These are phyloP conservation scores for Jamesozyma gamospora DNA, from an alignment of 805 yeast genomes.

Conservation along the genomic window DNA sequence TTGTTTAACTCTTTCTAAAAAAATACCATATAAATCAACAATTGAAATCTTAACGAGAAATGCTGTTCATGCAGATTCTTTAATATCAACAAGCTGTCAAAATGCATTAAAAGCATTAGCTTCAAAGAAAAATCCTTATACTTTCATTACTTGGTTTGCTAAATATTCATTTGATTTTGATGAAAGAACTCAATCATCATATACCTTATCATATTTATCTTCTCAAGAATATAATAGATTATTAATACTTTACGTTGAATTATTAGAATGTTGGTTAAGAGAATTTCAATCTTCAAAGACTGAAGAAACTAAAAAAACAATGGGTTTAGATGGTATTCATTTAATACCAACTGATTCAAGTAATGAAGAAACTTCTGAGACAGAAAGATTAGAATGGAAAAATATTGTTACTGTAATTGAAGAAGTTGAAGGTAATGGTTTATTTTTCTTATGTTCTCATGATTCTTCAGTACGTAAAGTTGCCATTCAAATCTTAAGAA, in stretches of 20 bases:
- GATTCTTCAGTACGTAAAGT: slow-evolving; percentile 64
- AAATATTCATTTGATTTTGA: slow-evolving; percentile 71
- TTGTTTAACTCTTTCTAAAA: slow-evolving; percentile 38
- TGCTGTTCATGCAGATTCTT: slow-evolving; percentile 53
- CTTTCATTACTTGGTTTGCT: slow-evolving; percentile 64
- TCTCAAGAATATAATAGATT: slow-evolving; percentile 52
- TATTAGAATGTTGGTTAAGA: slow-evolving; percentile 73
- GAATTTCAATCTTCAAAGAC: slow-evolving; percentile 39
- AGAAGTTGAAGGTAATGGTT: slow-evolving; percentile 92
- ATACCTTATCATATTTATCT: slow-evolving; percentile 48
- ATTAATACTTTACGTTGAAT: slow-evolving; percentile 63
- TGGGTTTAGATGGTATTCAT: slow-evolving; percentile 26
- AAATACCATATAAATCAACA: slow-evolving; percentile 48
- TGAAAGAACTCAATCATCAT: slow-evolving; percentile 50
- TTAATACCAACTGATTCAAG: slow-evolving; percentile 14
- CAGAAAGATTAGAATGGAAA: slow-evolving; percentile 66
- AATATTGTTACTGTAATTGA: slow-evolving; percentile 77
- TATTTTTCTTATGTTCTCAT: slow-evolving; percentile 84
- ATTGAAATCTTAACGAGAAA: slow-evolving; percentile 73
- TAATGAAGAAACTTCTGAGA: slow-evolving; percentile 22
- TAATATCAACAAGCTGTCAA: slow-evolving; percentile 56
- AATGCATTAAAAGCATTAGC: slow-evolving; percentile 58
- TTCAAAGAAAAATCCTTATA: slow-evolving; percentile 55
- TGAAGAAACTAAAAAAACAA: slow-evolving; percentile 24
- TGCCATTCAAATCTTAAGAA: slow-evolving; percentile 64